Evolutionary conservation across 2,329 filamentous ascomycete species (phyloP).

Genomic region (Xylariaceae sp.): DNA sequence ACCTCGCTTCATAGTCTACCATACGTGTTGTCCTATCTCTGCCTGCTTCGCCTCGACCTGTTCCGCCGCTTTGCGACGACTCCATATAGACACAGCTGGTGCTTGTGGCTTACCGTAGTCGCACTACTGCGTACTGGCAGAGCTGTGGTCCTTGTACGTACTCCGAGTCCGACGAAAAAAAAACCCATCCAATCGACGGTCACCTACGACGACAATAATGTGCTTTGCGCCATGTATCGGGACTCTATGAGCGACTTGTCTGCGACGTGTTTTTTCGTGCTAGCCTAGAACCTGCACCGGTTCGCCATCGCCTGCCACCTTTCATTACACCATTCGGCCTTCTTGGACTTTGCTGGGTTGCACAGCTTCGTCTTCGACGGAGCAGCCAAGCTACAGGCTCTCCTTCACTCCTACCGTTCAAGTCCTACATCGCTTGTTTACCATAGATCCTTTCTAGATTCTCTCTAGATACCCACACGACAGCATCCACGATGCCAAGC

Average conservation of each 20-base stretch:
- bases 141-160: conserved; percentile 1
- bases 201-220: conserved; percentile 8
- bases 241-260: conserved; percentile 19
- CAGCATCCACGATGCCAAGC: conserved; percentile 28
- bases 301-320: conserved; percentile 16
- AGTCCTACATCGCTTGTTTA: background rate
- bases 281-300: conserved; percentile 22
- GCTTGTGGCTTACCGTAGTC: conserved; percentile 7
- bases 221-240: conserved; percentile 29
- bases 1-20: conserved; percentile 6
- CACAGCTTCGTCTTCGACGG: conserved; percentile 8
- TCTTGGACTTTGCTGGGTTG: conserved; percentile 11
- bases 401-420: background rate
- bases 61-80: conserved; percentile 17
- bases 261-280: conserved; percentile 26
- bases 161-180: conserved; percentile 10
- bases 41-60: conserved; percentile 3
- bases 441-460: background rate
- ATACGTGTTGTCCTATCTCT: conserved; percentile 4
- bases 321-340: conserved; percentile 6
- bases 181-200: conserved; percentile 7
- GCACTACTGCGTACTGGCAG: conserved; percentile 12
- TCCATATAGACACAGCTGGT: conserved; percentile 1
- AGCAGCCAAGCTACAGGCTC: background rate
- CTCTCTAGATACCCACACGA: background rate